Evolutionary conservation across 2,329 filamentous ascomycete species (phyloP).

Genomic region (Aureobasidium sp.): DNA sequence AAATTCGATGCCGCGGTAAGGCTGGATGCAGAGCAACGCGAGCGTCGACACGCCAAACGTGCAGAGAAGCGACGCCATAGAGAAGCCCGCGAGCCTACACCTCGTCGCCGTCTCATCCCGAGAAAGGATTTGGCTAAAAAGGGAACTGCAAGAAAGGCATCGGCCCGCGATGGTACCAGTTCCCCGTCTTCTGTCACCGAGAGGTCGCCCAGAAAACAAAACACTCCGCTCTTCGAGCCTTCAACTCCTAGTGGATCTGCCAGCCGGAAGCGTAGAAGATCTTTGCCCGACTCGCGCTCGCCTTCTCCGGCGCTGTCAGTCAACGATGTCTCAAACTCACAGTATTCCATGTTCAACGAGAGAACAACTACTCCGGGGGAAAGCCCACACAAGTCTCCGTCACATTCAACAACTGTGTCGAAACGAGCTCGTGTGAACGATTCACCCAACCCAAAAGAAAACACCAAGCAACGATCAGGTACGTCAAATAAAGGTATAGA

Average conservation of each 20-base stretch:
- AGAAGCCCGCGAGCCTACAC: conserved; percentile 15
- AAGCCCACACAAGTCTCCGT: neutral
- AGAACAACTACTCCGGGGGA: neutral
- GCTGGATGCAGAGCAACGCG: conserved; percentile 12
- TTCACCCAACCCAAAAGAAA: neutral
- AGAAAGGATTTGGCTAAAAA: conserved; percentile 12
- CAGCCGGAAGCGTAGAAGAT: neutral
- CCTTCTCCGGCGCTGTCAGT: neutral
- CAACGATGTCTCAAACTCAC: conserved; percentile 12
- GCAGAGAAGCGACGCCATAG: conserved; percentile 23
- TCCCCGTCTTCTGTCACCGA: neutral
- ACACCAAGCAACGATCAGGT: neutral
- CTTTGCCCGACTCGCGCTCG: neutral
- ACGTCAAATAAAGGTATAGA: neutral
- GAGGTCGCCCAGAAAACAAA: neutral
- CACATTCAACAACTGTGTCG: neutral
- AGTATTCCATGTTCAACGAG: conserved; percentile 17
- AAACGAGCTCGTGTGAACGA: neutral
- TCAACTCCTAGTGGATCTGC: neutral
- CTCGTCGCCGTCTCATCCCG: neutral
- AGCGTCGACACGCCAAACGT: conserved; percentile 19
- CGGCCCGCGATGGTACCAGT: neutral
- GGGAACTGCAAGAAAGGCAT: neutral
- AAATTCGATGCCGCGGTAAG: conserved; percentile 20
- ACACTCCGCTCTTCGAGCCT: neutral